phyloP scores from a whole-genome alignment of 1,284 basidiomycete species.

The Abortiporus biennis region DNA sequence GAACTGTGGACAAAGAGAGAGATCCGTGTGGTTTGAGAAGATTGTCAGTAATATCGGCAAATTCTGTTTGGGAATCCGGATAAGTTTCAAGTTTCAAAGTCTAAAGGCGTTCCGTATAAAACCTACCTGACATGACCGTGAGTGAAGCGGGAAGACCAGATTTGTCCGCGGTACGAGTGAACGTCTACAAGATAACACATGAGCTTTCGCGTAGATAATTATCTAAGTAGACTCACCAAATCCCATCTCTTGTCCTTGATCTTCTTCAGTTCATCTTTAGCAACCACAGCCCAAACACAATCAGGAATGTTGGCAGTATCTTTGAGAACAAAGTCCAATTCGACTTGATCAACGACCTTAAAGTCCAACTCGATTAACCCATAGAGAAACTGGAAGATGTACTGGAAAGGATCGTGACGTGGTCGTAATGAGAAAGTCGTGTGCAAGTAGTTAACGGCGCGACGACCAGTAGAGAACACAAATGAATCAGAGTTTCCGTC shows the following conservation, averaged over 20 bases:
- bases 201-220: background rate
- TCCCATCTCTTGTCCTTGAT: slow-evolving; percentile 80
- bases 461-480: slow-evolving; percentile 80
- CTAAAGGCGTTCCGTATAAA: slow-evolving; percentile 1
- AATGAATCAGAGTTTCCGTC: slow-evolving; percentile 80
- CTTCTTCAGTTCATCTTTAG: slow-evolving; percentile 68
- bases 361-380: slow-evolving; percentile 73
- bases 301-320: slow-evolving; percentile 43
- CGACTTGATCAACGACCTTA: slow-evolving; percentile 59
- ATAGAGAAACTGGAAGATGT: slow-evolving; percentile 52
- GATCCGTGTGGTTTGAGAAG: slow-evolving; percentile 60
- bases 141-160: slow-evolving; percentile 50
- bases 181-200: slow-evolving; percentile 42
- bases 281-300: slow-evolving; percentile 82
- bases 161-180: slow-evolving; percentile 74
- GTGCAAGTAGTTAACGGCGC: slow-evolving; percentile 72
- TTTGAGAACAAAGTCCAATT: slow-evolving; percentile 73
- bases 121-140: slow-evolving; percentile 67
- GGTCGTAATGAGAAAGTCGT: slow-evolving; percentile 73
- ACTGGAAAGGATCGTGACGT: slow-evolving; percentile 75
- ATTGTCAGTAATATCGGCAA: slow-evolving; percentile 75
- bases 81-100: background rate
- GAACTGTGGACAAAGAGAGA: slow-evolving; percentile 47
- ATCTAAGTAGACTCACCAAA: slow-evolving; percentile 48
- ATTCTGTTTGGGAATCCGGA: slow-evolving; percentile 39